Conservation (phyloP, 225 moss, liverwort and hornwort genomes). For the Bryum argenteum region DNA sequence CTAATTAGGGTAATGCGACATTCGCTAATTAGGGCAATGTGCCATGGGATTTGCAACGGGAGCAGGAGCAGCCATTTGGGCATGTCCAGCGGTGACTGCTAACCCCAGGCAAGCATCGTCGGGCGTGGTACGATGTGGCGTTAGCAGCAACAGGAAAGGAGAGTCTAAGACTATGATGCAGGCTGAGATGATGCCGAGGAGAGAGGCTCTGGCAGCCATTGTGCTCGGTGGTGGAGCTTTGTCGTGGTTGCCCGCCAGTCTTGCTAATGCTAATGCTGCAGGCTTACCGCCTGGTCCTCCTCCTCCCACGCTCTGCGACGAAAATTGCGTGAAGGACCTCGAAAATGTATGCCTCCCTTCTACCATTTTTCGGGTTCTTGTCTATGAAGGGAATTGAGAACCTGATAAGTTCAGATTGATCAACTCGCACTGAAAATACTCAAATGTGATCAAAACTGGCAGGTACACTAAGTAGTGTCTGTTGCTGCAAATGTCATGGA, state of each 20-base stretch:
- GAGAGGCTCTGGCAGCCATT: conserved; percentile 69
- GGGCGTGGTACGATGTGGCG: conserved; percentile 37
- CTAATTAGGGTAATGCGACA: neutral
- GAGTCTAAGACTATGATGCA: conserved; percentile 27
- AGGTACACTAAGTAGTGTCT: too few relatives aligned
- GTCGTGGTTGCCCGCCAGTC: conserved; percentile 51
- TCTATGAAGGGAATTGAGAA: too few relatives aligned
- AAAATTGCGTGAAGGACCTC: conserved; percentile 77
- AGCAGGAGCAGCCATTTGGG: conserved; percentile 51
- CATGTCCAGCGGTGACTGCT: conserved; percentile 41
- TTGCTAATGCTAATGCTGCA: conserved; percentile 55
- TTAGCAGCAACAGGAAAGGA: conserved; percentile 26
- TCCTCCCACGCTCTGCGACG: conserved; percentile 68
- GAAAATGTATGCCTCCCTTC: conserved; percentile 64
- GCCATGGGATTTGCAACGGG: conserved; percentile 11
- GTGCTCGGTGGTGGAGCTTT: conserved; percentile 60
- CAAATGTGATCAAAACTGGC: too few relatives aligned
- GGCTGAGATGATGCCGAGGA: conserved; percentile 47
- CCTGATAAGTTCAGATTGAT: neutral
- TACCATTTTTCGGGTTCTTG: neutral
- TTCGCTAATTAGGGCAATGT: conserved; percentile 26
- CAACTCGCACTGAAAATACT: too few relatives aligned
- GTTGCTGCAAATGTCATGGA: too few relatives aligned
- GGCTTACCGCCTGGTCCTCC: conserved; percentile 73
- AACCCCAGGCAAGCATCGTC: conserved; percentile 35